These are phyloP conservation scores for Omphalotus olearius DNA, from an alignment of 1,284 basidiomycete species.

Conservation along the genomic window DNA sequence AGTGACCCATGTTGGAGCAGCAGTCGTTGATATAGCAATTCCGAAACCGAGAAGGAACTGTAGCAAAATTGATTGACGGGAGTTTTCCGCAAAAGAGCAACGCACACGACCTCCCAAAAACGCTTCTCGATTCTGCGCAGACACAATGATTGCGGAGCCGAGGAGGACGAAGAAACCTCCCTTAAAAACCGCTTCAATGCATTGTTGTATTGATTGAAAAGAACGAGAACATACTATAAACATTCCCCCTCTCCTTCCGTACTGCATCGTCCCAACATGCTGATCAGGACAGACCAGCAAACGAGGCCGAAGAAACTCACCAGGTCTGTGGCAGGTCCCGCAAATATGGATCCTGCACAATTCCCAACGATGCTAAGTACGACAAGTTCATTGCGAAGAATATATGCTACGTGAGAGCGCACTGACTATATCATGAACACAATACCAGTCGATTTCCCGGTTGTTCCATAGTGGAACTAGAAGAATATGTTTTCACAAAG, in stretches of 20 bases:
- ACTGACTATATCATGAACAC: slow-evolving; percentile 24
- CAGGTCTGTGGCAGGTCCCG: slow-evolving; percentile 23
- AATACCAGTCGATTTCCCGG: slow-evolving; percentile 20
- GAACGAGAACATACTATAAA: slow-evolving; percentile 16
- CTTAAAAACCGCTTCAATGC: slow-evolving; percentile 5
- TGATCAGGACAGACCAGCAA: background rate
- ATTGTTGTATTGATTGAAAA: background rate
- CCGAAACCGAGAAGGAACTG: slow-evolving; percentile 26
- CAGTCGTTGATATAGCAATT: slow-evolving; percentile 26
- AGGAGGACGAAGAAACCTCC: slow-evolving; percentile 24
- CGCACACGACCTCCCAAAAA: slow-evolving; percentile 25
- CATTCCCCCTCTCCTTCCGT: slow-evolving; percentile 24
- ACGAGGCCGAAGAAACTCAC: slow-evolving; percentile 11
- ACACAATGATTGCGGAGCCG: slow-evolving; percentile 20
- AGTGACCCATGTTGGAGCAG: slow-evolving; percentile 27
- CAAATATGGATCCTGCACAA: slow-evolving; percentile 23
- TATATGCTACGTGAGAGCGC: background rate
- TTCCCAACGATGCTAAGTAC: slow-evolving; percentile 23
- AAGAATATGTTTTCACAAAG: background rate
- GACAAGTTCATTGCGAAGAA: background rate
- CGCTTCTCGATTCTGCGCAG: slow-evolving; percentile 19
- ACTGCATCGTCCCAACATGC: slow-evolving; percentile 11
- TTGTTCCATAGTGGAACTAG: slow-evolving; percentile 19
- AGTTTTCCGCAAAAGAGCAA: background rate
- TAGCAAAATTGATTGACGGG: background rate